A percentile compares a stretch with the other conserved stretches of the same genome.
Evolutionary conservation across 768 basidiomycete genomes (phyloP).

Genomic region (Termitomyces sp.): DNA sequence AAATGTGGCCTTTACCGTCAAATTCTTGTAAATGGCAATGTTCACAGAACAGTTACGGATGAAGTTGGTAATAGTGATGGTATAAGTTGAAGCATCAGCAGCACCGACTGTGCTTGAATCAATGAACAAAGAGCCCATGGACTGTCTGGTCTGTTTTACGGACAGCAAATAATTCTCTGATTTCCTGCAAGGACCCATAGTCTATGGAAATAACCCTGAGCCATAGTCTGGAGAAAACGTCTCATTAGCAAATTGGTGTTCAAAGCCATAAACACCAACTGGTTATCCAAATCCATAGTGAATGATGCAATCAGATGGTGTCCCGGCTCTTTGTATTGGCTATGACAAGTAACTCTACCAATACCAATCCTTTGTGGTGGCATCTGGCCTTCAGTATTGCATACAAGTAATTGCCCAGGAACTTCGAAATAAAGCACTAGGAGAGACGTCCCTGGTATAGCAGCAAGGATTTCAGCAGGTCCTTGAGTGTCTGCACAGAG

Average conservation of each 20-base stretch:
- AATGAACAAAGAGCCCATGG: not conserved
- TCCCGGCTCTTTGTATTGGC: too few relatives aligned
- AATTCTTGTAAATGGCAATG: not conserved
- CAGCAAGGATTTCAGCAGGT: too few relatives aligned
- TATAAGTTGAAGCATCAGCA: not conserved
- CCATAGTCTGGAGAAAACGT: not conserved
- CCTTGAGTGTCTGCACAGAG: too few relatives aligned
- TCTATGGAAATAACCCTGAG: not conserved
- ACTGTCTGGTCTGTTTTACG: not conserved
- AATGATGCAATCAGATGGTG: too few relatives aligned
- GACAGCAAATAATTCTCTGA: not conserved
- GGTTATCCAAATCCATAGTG: too few relatives aligned
- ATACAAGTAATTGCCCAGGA: too few relatives aligned
- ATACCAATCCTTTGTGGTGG: too few relatives aligned
- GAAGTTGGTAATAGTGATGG: conserved; percentile 2
- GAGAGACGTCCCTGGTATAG: too few relatives aligned
- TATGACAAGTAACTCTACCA: too few relatives aligned
- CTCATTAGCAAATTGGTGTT: not conserved
- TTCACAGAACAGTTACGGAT: not conserved
- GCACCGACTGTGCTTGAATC: not conserved
- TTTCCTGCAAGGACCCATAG: not conserved
- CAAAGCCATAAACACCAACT: too few relatives aligned
- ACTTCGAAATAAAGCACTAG: too few relatives aligned
- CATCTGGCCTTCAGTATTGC: too few relatives aligned
- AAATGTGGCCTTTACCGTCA: not conserved